These are phyloP conservation scores for Leishmania guyanensis DNA, from an alignment of 208 protist species.

Conservation along the genomic window DNA sequence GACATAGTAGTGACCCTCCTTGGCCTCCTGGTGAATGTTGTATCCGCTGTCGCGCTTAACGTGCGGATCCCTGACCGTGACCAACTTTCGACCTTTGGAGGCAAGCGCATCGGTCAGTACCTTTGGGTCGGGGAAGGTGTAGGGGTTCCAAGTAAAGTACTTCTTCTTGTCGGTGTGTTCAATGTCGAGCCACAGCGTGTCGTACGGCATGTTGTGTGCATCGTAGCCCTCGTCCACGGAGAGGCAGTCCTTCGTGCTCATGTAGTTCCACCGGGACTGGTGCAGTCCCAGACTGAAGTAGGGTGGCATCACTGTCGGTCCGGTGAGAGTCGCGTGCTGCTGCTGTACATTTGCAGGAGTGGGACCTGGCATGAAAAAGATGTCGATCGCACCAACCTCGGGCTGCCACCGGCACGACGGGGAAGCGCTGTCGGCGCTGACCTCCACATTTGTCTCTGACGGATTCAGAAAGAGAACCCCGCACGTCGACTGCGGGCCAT, in stretches of 20 bases:
- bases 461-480: constrained; percentile 96
- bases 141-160: constrained; percentile 98
- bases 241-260: constrained; percentile 92
- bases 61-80: constrained; percentile 98
- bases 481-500: constrained; percentile 56
- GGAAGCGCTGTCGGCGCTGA: constrained; percentile 29
- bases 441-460: constrained; percentile 77
- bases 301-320: constrained; percentile 93
- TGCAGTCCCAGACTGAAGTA: constrained; percentile 98
- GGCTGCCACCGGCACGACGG: constrained; percentile 87
- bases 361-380: constrained; percentile 96
- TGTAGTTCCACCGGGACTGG: constrained; percentile 98
- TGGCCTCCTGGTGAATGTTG: constrained; percentile 82
- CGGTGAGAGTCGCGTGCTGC: constrained; percentile 95
- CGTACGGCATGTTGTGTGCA: constrained; percentile 96
- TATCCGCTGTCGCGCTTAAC: constrained; percentile 94
- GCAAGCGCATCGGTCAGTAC: constrained; percentile 89
- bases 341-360: constrained; percentile 85
- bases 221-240: constrained; percentile 94
- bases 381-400: constrained; percentile 95
- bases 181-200: constrained; percentile 99
- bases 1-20: constrained; percentile 84
- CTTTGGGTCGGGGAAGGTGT: constrained; percentile 94
- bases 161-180: constrained; percentile 99
- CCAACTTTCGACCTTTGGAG: constrained; percentile 94